These are phyloP conservation scores for Cladosporium sp. DNA, from an alignment of 2,329 filamentous ascomycete species.

Conservation along the genomic window DNA sequence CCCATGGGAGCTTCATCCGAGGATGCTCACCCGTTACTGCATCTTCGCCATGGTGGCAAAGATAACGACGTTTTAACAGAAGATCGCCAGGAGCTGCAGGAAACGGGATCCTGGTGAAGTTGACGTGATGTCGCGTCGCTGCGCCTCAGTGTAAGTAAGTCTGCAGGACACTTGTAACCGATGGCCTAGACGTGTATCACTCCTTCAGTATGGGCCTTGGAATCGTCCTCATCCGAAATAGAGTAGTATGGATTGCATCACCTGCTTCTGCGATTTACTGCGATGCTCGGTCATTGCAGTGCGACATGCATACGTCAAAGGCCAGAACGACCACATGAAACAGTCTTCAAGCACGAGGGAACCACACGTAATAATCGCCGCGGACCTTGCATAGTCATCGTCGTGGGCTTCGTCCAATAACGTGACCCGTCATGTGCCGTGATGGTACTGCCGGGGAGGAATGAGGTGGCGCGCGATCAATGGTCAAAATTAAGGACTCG, in stretches of 20 bases:
- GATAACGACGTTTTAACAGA: background rate
- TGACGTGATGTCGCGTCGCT: background rate
- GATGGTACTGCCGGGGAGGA: background rate
- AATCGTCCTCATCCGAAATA: background rate
- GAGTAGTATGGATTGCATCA: background rate
- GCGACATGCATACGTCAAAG: background rate
- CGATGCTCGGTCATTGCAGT: background rate
- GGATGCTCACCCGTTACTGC: background rate
- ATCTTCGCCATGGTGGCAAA: background rate
- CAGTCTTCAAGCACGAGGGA: background rate
- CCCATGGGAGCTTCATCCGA: background rate
- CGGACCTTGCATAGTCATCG: background rate
- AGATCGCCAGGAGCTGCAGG: background rate
- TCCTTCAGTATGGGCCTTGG: background rate
- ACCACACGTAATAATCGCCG: background rate
- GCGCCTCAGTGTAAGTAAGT: constrained; percentile 7
- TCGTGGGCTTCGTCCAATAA: background rate
- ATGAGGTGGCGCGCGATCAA: background rate
- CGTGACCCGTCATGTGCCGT: background rate
- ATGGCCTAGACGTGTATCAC: no score
- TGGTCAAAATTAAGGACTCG: background rate
- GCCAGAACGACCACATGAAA: constrained; percentile 13
- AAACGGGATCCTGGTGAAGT: background rate
- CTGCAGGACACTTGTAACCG: no score
- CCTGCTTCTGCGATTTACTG: background rate